Evolutionary conservation across 2,329 filamentous ascomycete species (phyloP).

Genomic region (Aspergillus novoparasiticus): DNA sequence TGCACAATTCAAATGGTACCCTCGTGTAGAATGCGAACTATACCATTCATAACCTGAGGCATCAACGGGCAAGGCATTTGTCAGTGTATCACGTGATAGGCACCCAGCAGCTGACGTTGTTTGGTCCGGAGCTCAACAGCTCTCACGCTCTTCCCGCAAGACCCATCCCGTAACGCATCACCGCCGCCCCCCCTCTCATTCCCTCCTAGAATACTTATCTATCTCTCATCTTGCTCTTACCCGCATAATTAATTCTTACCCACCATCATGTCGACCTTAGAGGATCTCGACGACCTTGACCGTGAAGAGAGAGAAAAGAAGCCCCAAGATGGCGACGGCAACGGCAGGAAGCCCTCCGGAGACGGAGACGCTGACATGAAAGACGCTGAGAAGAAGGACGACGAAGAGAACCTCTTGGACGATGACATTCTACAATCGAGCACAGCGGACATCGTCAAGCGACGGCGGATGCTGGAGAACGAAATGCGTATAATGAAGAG

Average conservation of each 20-base stretch:
- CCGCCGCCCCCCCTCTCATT: slow-evolving; percentile 8
- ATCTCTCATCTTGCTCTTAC: not conserved
- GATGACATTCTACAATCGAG: slow-evolving; percentile 90
- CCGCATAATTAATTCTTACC: not conserved
- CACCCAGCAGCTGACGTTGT: slow-evolving; percentile 38
- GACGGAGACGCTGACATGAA: slow-evolving; percentile 89
- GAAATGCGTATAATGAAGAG: slow-evolving; percentile 98
- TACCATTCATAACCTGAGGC: not conserved
- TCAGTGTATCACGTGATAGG: slow-evolving; percentile 33
- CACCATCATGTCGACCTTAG: slow-evolving; percentile 76
- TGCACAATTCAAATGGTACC: not conserved
- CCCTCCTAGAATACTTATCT: not conserved
- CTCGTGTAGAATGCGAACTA: not conserved
- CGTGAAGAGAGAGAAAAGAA: slow-evolving; percentile 74
- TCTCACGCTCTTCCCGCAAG: slow-evolving; percentile 15
- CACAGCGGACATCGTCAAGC: slow-evolving; percentile 91
- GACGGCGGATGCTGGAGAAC: slow-evolving; percentile 91
- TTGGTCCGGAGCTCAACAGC: slow-evolving; percentile 35
- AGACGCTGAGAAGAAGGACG: slow-evolving; percentile 68
- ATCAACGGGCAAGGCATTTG: slow-evolving; percentile 13
- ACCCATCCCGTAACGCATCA: slow-evolving; percentile 9
- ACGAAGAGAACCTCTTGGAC: slow-evolving; percentile 82
- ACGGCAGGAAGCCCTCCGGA: slow-evolving; percentile 58
- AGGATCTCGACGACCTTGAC: slow-evolving; percentile 89
- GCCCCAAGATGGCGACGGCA: slow-evolving; percentile 57